Base-by-base conservation (phyloP, 169 alveolate species). In the Plasmodium relictum region DNA sequence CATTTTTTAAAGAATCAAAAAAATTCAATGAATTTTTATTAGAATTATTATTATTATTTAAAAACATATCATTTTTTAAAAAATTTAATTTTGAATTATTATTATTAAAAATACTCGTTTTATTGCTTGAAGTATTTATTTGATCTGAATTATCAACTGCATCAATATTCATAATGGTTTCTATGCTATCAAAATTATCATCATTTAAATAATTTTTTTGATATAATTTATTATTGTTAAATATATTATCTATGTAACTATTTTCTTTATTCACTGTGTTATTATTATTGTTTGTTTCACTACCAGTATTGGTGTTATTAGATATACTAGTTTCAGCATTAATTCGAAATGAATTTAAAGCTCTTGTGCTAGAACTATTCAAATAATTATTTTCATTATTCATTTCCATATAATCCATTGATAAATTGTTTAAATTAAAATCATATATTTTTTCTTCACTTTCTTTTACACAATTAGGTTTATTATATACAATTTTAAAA, bases 181-280 rank as follows among this genome's bases (percentile, higher is more conserved):
- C 73, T 65, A 65, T n/a, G 37, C 14, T 65, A 65, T 65, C 73
- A 39, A 65, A 37, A 37, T 65, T n/a, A n/a, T 65, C 22, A 16
- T 65, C 26, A 16, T n/a, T 26, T 5, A 41, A 24, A 37, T 18
- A n/a, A 31, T 14, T 14, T 4, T 48, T 48, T 48, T 48, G 14
- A 9, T 48, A 14, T 14, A 48, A 10, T 48, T 48, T 14, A 48
- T 48, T 14, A 10, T 48, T 48, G 58, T 48, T 14, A 9, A 48
- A 48, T 10, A 4, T 48, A 10, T 48, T 48, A 14, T 48, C 58
- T 4, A 1, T 48, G 5, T 48, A 31, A 31, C 3, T 31, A 31
- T 31, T 1, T 31, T 2, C 39, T 2, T 31, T 31, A 31, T 31
- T 31, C 39, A 31, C 1, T 3, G 3, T 31, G 3, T 54, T 54